phyloP scores from a whole-genome alignment of 768 basidiomycete genomes.

The Boletus sp. region DNA sequence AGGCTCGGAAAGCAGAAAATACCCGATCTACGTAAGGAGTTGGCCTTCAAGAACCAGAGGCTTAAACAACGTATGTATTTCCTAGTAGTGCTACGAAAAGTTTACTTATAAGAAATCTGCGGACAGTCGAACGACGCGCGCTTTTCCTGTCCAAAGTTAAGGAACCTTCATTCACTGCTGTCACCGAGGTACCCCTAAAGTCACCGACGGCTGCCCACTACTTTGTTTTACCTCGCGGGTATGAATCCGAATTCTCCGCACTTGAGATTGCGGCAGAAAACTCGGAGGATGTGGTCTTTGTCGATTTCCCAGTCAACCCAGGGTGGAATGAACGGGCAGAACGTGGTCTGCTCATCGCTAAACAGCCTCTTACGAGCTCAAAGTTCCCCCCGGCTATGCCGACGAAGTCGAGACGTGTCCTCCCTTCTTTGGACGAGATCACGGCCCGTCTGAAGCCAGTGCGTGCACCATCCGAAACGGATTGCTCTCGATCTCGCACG shows the following conservation, averaged over 20 bases:
- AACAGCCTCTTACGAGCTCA: slow-evolving; percentile 14
- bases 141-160: slow-evolving; percentile 72
- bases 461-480: slow-evolving; percentile 19
- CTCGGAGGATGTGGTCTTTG: background rate
- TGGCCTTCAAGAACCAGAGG: slow-evolving; percentile 68
- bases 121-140: slow-evolving; percentile 69
- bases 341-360: slow-evolving; percentile 44
- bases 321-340: slow-evolving; percentile 68
- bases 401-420: slow-evolving; percentile 21
- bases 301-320: background rate
- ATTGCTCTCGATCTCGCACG: slow-evolving; percentile 26
- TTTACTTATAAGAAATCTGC: slow-evolving; percentile 1
- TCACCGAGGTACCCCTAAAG: slow-evolving; percentile 66
- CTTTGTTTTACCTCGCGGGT: slow-evolving; percentile 65
- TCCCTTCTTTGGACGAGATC: slow-evolving; percentile 78
- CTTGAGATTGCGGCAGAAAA: slow-evolving; percentile 47
- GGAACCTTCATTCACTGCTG: slow-evolving; percentile 60
- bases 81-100: background rate
- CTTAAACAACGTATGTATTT: slow-evolving; percentile 65
- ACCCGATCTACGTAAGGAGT: slow-evolving; percentile 69
- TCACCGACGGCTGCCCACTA: slow-evolving; percentile 70
- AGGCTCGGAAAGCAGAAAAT: slow-evolving; percentile 44
- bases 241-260: slow-evolving; percentile 47
- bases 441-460: slow-evolving; percentile 52
- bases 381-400: slow-evolving; percentile 4